Evolutionary conservation across 2,329 filamentous ascomycete genomes (phyloP), one percentile per base, ranked within the genome.

Genomic region (Xylaria sp.): DNA sequence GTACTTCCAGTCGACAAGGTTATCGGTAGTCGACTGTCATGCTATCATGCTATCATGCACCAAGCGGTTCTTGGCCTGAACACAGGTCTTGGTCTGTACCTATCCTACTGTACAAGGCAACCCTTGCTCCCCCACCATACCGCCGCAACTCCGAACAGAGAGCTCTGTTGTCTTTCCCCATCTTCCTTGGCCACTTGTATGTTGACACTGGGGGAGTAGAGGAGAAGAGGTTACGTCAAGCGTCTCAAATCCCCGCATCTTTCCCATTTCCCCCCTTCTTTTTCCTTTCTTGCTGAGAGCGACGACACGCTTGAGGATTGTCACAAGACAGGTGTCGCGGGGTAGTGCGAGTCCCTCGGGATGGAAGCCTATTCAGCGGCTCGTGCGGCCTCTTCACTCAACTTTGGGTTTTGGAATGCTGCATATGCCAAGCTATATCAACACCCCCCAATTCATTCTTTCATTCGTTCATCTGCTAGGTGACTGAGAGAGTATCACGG

Each of bases 401-500:
- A n/a, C 16, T 47, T 55, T 60, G 59, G 57, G 35, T 48, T 63
- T 58, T 35, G 21, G 40, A 8, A 53, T 58, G 60, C 25, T 66
- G 66, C 69, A 69, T 53, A 48, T 51, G 53, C 66, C 65, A 61
- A 66, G 54, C 58, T 63, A 50, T 50, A 57, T 63, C 48, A 40
- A n/a, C n/a, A n/a, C n/a, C 32, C 8, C 32, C 29, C 32, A 6
- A 35, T 35, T 6, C 5, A 9, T 35, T 44, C 27, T 16, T 25
- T 13, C 63, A 54, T 27, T 44, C 60, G 58, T 32, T 57, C 42
- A 18, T 50, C 69, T 50, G 55, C 66, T 55, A 65, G 63, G 63
- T 67, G 57, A 40, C 61, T 60, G 66, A 44, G 61, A 13, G 62
- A 65, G 29, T 63, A 58, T 65, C 61, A 47, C 37, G 32, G 48